Percentiles rank a stretch among this genome's conserved stretches.
phyloP scores from a whole-genome alignment of 805 yeast species.

The Komagataella populi region DNA sequence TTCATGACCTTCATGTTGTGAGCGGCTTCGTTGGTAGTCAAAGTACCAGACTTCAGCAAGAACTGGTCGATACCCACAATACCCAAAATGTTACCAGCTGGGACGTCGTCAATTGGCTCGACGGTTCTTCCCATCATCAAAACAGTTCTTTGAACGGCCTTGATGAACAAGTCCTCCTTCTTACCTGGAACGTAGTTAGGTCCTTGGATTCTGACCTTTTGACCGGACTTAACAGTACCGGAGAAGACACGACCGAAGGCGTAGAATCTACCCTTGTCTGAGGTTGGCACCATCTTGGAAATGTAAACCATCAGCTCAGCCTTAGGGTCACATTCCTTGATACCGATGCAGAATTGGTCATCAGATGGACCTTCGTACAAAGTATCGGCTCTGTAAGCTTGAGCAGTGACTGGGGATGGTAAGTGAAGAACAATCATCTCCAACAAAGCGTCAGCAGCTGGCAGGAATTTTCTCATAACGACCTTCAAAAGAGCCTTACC shows the following conservation, averaged over 20 bases:
- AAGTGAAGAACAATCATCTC: slow-evolving; percentile 98
- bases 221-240: slow-evolving; percentile 98
- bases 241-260: slow-evolving; percentile 99
- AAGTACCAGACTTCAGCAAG: slow-evolving; percentile 98
- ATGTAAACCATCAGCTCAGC: slow-evolving; percentile 98
- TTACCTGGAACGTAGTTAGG: slow-evolving; percentile 98
- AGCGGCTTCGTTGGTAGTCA: slow-evolving; percentile 91
- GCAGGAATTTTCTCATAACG: slow-evolving; percentile 99
- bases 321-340: slow-evolving; percentile 96
- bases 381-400: slow-evolving; percentile 97
- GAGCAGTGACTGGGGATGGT: slow-evolving; percentile 99
- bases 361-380: slow-evolving; percentile 98
- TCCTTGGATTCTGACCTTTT: slow-evolving; percentile 99
- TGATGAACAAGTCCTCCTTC: slow-evolving; percentile 94
- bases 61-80: slow-evolving; percentile 99
- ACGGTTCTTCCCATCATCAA: slow-evolving; percentile 99
- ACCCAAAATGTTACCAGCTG: slow-evolving; percentile 99
- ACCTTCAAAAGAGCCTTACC: slow-evolving; percentile 97
- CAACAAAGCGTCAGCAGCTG: slow-evolving; percentile 98
- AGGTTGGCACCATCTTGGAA: slow-evolving; percentile 99
- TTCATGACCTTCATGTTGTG: slow-evolving; percentile 99
- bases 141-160: slow-evolving; percentile 98
- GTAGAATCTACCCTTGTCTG: slow-evolving; percentile 99
- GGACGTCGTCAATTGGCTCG: slow-evolving; percentile 98
- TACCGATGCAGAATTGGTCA: slow-evolving; percentile 82